Evolutionary conservation across 2,329 filamentous ascomycete species (phyloP).

Genomic region (Phyllosticta citrichinensis): DNA sequence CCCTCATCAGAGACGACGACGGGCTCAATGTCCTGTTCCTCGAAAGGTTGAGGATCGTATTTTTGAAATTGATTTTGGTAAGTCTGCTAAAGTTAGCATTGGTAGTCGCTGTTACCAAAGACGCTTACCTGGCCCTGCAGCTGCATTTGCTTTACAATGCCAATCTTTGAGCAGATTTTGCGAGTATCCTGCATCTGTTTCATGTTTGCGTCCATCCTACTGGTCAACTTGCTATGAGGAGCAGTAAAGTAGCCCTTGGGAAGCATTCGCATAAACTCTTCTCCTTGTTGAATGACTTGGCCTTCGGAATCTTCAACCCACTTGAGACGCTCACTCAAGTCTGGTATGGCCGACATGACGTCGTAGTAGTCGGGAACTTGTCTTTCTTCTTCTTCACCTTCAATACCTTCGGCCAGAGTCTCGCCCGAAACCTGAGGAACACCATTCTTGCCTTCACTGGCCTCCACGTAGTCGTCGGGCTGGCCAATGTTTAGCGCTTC

Average conservation of each 20-base stretch:
- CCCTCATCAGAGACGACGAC: constrained; percentile 84
- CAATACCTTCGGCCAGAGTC: constrained; percentile 89
- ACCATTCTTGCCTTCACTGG: constrained; percentile 36
- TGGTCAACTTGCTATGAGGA: constrained; percentile 61
- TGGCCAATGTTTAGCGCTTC: constrained; percentile 41
- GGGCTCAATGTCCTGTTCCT: constrained; percentile 77
- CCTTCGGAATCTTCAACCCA: constrained; percentile 90
- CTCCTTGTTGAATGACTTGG: constrained; percentile 76
- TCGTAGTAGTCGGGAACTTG: constrained; percentile 94
- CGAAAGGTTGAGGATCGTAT: constrained; percentile 81
- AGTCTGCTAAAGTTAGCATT: constrained; percentile 44
- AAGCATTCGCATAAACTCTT: constrained; percentile 72
- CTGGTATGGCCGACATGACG: constrained; percentile 72
- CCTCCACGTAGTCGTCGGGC: constrained; percentile 39
- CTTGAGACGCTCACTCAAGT: constrained; percentile 64
- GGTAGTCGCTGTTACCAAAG: constrained; percentile 10
- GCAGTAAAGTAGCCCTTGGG: constrained; percentile 66
- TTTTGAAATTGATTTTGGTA: constrained; percentile 98
- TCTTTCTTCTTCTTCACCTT: constrained; percentile 66
- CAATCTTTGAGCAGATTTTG: constrained; percentile 91
- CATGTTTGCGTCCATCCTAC: constrained; percentile 83
- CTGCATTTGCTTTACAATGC: constrained; percentile 99
- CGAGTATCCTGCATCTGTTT: constrained; percentile 93
- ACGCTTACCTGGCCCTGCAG: constrained; percentile 75
- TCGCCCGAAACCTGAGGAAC: constrained; percentile 49